These are phyloP conservation scores for Botrytis aclada DNA, from an alignment of 2,329 filamentous ascomycete species.

Conservation along the genomic window DNA sequence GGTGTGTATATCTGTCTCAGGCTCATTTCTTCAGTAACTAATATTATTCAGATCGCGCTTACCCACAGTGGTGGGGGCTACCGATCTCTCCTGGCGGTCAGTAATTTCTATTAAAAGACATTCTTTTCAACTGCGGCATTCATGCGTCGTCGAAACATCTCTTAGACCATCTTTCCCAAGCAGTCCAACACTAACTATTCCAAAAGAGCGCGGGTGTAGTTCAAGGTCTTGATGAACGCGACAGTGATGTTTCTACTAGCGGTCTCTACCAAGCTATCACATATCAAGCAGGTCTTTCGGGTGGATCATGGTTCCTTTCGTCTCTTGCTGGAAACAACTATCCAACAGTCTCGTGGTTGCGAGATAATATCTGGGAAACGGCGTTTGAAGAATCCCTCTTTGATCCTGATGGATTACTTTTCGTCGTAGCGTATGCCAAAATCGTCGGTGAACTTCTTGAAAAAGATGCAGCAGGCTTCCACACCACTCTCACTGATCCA, in stretches of 20 bases:
- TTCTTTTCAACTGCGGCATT: no score
- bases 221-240: constrained; percentile 41
- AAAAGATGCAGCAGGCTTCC: constrained; percentile 35
- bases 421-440: constrained; percentile 31
- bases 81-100: constrained; percentile 32
- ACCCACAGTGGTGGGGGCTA: constrained; percentile 38
- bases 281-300: constrained; percentile 47
- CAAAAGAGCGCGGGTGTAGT: constrained; percentile 33
- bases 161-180: background rate
- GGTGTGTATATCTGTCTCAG: constrained; percentile 19
- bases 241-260: constrained; percentile 40
- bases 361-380: constrained; percentile 42
- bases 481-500: constrained; percentile 30
- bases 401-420: constrained; percentile 38
- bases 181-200: background rate
- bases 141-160: background rate
- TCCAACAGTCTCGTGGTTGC: constrained; percentile 43
- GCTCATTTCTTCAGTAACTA: background rate
- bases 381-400: constrained; percentile 41
- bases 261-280: constrained; percentile 47
- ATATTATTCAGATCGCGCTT: constrained; percentile 39
- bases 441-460: constrained; percentile 28
- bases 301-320: constrained; percentile 46
- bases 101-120: background rate
- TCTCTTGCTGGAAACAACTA: constrained; percentile 47